Evolutionary conservation across 768 basidiomycete species (phyloP).

Genomic region (Suillus luteus): DNA sequence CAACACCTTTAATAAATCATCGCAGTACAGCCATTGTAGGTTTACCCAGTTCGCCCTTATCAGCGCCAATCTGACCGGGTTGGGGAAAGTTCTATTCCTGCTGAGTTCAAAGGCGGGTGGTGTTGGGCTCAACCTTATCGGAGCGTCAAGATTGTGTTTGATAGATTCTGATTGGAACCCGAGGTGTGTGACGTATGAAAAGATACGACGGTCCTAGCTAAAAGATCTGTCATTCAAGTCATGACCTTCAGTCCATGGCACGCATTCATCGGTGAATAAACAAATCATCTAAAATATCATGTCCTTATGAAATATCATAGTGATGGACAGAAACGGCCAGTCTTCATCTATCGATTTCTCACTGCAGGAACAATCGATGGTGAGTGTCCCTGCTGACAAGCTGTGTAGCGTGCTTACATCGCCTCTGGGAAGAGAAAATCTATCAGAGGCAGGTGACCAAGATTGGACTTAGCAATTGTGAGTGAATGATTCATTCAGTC

Average conservation of each 20-base stretch:
- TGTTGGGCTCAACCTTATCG: constrained; percentile 90
- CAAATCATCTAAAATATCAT: constrained; percentile 11
- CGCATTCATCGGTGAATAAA: constrained; percentile 80
- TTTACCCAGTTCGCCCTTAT: background rate
- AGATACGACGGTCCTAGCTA: background rate
- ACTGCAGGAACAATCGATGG: constrained; percentile 92
- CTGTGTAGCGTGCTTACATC: constrained; percentile 9
- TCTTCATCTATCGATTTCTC: constrained; percentile 86
- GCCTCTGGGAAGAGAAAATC: constrained; percentile 67
- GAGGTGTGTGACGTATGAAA: constrained; percentile 45
- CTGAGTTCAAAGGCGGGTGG: constrained; percentile 96
- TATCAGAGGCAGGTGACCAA: constrained; percentile 95
- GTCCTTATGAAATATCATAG: constrained; percentile 40
- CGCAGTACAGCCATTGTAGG: constrained; percentile 71
- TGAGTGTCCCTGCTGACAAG: constrained; percentile 27
- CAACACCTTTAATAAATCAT: constrained; percentile 82
- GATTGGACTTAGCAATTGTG: constrained; percentile 85
- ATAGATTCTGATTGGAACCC: constrained; percentile 96
- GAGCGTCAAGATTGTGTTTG: constrained; percentile 84
- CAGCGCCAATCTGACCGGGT: constrained; percentile 3
- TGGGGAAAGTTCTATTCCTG: constrained; percentile 74
- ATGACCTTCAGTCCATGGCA: constrained; percentile 97
- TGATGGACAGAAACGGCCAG: constrained; percentile 91
- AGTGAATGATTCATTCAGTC: constrained; percentile 31
- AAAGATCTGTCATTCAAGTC: constrained; percentile 43